Base-by-base conservation (phyloP, 306 rosid genomes). In the Cucumis cinereus region DNA sequence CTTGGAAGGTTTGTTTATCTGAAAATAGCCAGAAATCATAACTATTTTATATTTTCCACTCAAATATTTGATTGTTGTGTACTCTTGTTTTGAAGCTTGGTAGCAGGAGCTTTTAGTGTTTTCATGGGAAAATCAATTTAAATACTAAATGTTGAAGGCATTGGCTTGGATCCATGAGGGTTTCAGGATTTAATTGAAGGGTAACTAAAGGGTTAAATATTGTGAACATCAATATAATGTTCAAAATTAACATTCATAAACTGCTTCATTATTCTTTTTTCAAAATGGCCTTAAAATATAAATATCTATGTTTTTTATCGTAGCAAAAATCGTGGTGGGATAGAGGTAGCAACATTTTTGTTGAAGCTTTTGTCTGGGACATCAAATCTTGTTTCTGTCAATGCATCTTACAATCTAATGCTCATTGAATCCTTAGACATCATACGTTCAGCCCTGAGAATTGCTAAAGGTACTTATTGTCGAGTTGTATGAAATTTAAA, bases 311-410 rank as follows among this genome's bases (percentile, higher is more conserved):
- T 50, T 80, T 33, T 36, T 64, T 78, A 57, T 80, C 60, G 52
- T 85, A 94, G 97, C 88, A 77, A 89, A 84, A 94, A 94, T 72
- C 95, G 85, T 23, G 99, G 96, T 69, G 93, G 92, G 78, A 87
- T 85, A 75, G 90, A 85, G 75, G 68, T 89, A 77, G 97, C 96
- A 23, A 85, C 74, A 16, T 90, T 94, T 86, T 82, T 90, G 77
- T 83, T 86, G 13, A 87, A 78, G 81, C 88, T 94, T 73, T 59
- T 90, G 75, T 69, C 84, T 38, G 62, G 53, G 60, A 90, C 96
- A 76, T 92, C 97, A 53, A 80, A 87, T 79, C 89, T 92, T 36
- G 79, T 72, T 69, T 66, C 83, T 22, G 92, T 90, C 83, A 84
- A 94, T 83, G 97, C 93, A 20, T 79, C 95, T 43, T 79, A 85